Percentiles rank a stretch among this genome's conserved stretches.
phyloP scores from a whole-genome alignment of 2,329 filamentous ascomycete species.

The Apiospora marii region DNA sequence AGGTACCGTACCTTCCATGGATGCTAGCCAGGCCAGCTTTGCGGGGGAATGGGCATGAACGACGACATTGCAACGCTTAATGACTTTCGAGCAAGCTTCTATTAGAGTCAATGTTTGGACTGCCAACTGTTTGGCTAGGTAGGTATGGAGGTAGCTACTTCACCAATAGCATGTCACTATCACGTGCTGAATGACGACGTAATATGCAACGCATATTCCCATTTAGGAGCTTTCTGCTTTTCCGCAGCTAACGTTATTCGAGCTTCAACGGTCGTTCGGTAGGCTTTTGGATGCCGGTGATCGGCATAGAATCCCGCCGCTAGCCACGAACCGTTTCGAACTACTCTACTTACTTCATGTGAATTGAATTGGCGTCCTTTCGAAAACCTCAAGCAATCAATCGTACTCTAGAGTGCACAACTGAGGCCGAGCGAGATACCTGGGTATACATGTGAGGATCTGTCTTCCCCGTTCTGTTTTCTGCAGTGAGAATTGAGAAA shows the following conservation, averaged over 20 bases:
- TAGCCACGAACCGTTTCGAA: background rate
- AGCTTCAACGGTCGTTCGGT: background rate
- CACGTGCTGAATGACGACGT: background rate
- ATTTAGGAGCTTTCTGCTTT: background rate
- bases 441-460: background rate
- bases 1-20: no score
- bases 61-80: background rate
- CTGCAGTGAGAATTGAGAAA: slow-evolving; percentile 18
- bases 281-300: background rate
- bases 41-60: background rate
- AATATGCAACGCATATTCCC: background rate
- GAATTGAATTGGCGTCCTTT: background rate
- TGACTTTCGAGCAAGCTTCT: no score
- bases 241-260: background rate
- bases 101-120: no score
- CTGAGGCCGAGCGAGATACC: background rate
- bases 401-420: background rate
- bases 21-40: background rate
- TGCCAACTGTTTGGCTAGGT: background rate
- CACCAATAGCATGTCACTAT: background rate
- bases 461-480: background rate
- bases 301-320: slow-evolving; percentile 3
- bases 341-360: background rate
- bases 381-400: background rate
- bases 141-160: background rate